A percentile compares a stretch with the other conserved stretches of the same genome.
Conservation (phyloP, 768 basidiomycete species). For the Lentinula guzmanii region DNA sequence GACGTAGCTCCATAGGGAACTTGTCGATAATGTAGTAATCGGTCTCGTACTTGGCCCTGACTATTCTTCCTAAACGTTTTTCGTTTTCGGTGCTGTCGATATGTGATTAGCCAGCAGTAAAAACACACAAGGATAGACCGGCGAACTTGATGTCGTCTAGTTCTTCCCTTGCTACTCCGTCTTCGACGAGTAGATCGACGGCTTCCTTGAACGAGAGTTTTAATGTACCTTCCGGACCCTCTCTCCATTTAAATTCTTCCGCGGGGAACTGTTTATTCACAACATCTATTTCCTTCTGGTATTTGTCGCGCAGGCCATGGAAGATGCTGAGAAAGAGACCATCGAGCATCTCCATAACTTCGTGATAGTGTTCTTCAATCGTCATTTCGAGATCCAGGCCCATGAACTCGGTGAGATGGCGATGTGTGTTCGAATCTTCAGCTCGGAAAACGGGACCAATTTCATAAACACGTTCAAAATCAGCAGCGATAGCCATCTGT, state of each 20-base stretch:
- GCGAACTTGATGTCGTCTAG: conserved; percentile 88
- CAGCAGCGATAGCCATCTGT: conserved; percentile 98
- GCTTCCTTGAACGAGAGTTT: conserved; percentile 84
- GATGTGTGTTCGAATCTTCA: conserved; percentile 94
- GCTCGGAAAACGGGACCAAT: conserved; percentile 97
- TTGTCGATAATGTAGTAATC: conserved; percentile 99
- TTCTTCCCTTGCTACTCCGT: conserved; percentile 71
- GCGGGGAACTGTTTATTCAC: conserved; percentile 88
- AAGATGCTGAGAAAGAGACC: conserved; percentile 84
- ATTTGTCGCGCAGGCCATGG: conserved; percentile 70
- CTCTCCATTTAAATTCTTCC: conserved; percentile 93
- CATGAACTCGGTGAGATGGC: conserved; percentile 97
- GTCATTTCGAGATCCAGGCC: conserved; percentile 99
- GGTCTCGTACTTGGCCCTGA: conserved; percentile 91
- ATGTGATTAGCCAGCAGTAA: conserved; percentile 5
- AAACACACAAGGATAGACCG: not conserved
- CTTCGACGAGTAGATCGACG: conserved; percentile 78
- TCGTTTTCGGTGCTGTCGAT: conserved; percentile 84
- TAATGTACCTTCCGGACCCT: conserved; percentile 84
- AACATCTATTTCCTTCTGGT: conserved; percentile 74
- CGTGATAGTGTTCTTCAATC: conserved; percentile 98
- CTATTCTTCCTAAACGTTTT: conserved; percentile 82
- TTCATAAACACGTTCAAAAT: conserved; percentile 98
- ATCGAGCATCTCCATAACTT: conserved; percentile 91
- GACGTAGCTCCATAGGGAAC: conserved; percentile 92